Base-by-base conservation (phyloP, 306 rosid genomes). In the Vigna unguiculata region DNA sequence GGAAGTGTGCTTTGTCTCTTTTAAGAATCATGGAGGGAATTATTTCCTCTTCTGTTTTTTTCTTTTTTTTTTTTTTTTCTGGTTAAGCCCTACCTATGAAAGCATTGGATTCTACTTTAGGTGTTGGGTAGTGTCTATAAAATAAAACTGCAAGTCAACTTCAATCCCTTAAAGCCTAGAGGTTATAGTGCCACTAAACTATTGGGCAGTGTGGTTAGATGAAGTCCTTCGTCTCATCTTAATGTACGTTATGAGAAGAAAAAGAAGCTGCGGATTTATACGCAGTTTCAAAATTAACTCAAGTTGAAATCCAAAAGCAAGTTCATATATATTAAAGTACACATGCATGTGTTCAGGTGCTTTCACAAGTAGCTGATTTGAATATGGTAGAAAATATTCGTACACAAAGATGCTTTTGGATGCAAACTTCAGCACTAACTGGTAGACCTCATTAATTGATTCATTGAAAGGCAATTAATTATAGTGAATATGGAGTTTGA, bases 61-160 rank as follows among this genome's bases (percentile, higher is more conserved):
- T 8, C 1, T 51, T 9, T 32, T 21, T n/a, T 57, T 5, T 34
- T 5, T 8, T 8, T 51, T 9, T 32, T 5, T 17, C 51, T 2
- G 3, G 9, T 7, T 58, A 2, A 58, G 20, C 47, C 28, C 51
- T 32, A 32, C 63, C 46, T 11, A 60, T 4, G 17, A 72, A 71
- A 72, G 78, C 83, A 79, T 72, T 63, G 40, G 74, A 72, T 79
- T 79, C 83, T 46, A 61, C 9, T 30, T 61, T 62, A n/a, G 24
- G 38, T 41, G 40, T 24, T 9, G 34, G 32, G 7, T 58, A 70
- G 15, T 58, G n/a, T 48, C 65, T 71, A 38, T 11, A 40, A 79
- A 67, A 63, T 51, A 40, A 79, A 67, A 63, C 40, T 63, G 12
- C 15, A 71, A 62, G 9, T 43, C 46, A 71, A 79, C 57, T 48